Conservation (phyloP, 305 asterid species). For the Fraxinus angustifolia region DNA sequence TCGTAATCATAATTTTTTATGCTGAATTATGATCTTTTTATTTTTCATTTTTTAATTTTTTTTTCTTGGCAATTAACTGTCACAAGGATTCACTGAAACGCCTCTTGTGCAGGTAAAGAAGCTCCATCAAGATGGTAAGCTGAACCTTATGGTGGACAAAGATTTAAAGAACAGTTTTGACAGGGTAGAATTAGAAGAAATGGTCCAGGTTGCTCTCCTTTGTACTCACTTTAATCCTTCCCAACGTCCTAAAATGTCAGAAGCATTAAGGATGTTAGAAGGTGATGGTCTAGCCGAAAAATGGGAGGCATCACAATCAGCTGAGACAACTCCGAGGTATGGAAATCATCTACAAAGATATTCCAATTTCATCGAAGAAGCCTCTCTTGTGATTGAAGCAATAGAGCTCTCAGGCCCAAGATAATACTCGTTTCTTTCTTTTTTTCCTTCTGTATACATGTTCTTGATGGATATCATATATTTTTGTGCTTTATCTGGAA, state of each 20-base stretch:
- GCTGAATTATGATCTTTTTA: neutral
- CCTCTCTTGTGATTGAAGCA: conserved; percentile 75
- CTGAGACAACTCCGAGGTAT: conserved; percentile 45
- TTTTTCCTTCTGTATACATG: neutral
- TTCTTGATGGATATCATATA: neutral
- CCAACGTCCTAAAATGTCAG: conserved; percentile 86
- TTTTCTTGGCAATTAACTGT: neutral
- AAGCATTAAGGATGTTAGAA: conserved; percentile 85
- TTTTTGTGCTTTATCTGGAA: conserved; percentile 14
- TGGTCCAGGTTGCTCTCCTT: conserved; percentile 78
- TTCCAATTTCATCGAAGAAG: conserved; percentile 71
- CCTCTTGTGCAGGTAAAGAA: conserved; percentile 57
- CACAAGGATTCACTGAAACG: neutral
- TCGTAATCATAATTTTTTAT: neutral
- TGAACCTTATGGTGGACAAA: conserved; percentile 66
- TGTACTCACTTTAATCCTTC: conserved; percentile 75
- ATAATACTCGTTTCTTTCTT: conserved; percentile 34
- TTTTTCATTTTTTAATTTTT: no score
- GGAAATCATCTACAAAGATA: conserved; percentile 63
- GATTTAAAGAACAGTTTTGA: conserved; percentile 55
- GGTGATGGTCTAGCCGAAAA: conserved; percentile 87
- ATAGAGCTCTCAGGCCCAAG: conserved; percentile 96
- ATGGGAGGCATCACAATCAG: conserved; percentile 85
- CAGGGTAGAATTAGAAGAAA: conserved; percentile 65
- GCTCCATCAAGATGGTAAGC: conserved; percentile 78